Conservation (phyloP, 1,284 basidiomycete genomes). For the Malassezia japonica region DNA sequence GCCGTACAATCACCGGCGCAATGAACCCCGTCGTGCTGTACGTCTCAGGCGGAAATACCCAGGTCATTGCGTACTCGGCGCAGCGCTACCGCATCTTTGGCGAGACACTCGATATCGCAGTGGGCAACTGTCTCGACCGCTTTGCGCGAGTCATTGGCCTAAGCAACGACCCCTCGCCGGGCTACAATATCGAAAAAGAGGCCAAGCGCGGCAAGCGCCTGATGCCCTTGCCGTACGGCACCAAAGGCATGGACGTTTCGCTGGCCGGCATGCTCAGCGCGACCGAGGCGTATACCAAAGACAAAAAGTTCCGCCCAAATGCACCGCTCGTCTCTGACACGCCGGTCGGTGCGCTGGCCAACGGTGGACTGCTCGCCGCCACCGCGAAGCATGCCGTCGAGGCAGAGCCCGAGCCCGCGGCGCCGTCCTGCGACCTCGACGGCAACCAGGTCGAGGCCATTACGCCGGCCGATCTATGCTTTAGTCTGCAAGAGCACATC, state of each 20-base stretch:
- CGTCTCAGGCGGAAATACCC: conserved; percentile 96
- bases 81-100: conserved; percentile 98
- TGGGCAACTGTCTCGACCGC: conserved; percentile 94
- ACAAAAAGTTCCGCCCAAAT: conserved; percentile 29
- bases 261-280: conserved; percentile 85
- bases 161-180: conserved; percentile 89
- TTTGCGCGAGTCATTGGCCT: conserved; percentile 93
- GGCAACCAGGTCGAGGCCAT: conserved; percentile 51
- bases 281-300: conserved; percentile 67
- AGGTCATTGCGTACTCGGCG: conserved; percentile 90
- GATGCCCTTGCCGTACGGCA: conserved; percentile 79
- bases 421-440: conserved; percentile 15
- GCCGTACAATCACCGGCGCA: conserved; percentile 84
- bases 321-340: conserved; percentile 1
- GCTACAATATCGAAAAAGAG: conserved; percentile 96
- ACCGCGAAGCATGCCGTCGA: background rate
- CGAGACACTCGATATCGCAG: conserved; percentile 96
- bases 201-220: conserved; percentile 73
- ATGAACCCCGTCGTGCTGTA: conserved; percentile 94
- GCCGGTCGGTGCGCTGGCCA: conserved; percentile 35
- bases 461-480: conserved; percentile 88
- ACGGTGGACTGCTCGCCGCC: conserved; percentile 17
- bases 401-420: conserved; percentile 7
- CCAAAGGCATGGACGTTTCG: conserved; percentile 97
- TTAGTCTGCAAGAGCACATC: conserved; percentile 90